Conservation (phyloP, 306 rosid genomes). For the Corylus americana region DNA sequence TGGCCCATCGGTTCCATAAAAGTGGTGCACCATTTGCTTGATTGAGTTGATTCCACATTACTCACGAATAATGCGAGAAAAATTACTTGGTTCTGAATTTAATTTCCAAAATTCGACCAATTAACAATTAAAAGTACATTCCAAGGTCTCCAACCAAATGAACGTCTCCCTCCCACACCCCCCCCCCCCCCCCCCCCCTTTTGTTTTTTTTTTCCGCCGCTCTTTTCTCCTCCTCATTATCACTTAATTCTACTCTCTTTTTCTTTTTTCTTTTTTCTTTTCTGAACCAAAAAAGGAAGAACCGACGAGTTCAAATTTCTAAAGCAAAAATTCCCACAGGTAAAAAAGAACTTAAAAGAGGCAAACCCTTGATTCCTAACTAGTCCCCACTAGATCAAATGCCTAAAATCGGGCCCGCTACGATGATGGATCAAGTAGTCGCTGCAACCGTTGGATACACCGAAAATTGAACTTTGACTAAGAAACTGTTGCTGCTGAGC, state of each 20-base stretch:
- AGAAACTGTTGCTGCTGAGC: slow-evolving; percentile 49
- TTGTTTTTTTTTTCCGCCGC: slow-evolving; percentile 11
- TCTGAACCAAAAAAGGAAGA: slow-evolving; percentile 3
- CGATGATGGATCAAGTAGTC: slow-evolving; percentile 65
- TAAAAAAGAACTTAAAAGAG: slow-evolving; percentile 14
- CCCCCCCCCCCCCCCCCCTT: slow-evolving; percentile 5
- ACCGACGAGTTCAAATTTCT: slow-evolving; percentile 47
- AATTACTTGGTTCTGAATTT: slow-evolving; percentile 33
- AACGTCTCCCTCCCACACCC: slow-evolving; percentile 18
- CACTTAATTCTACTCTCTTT: slow-evolving; percentile 34
- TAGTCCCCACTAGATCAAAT: slow-evolving; percentile 55
- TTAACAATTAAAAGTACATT: slow-evolving; percentile 31
- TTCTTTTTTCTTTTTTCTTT: slow-evolving; percentile 1
- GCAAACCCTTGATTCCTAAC: slow-evolving; percentile 44
- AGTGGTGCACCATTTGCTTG: slow-evolving; percentile 18
- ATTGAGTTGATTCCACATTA: background rate
- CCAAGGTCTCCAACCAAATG: slow-evolving; percentile 29
- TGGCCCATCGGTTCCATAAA: slow-evolving; percentile 21
- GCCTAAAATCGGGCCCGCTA: slow-evolving; percentile 63
- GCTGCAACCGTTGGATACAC: slow-evolving; percentile 77
- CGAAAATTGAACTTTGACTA: slow-evolving; percentile 67
- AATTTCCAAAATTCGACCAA: slow-evolving; percentile 48
- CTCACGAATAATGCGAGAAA: background rate
- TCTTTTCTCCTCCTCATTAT: background rate
- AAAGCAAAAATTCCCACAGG: slow-evolving; percentile 37